Base-by-base conservation (phyloP, 441 rosid genomes). In the Erodium moschatum region DNA sequence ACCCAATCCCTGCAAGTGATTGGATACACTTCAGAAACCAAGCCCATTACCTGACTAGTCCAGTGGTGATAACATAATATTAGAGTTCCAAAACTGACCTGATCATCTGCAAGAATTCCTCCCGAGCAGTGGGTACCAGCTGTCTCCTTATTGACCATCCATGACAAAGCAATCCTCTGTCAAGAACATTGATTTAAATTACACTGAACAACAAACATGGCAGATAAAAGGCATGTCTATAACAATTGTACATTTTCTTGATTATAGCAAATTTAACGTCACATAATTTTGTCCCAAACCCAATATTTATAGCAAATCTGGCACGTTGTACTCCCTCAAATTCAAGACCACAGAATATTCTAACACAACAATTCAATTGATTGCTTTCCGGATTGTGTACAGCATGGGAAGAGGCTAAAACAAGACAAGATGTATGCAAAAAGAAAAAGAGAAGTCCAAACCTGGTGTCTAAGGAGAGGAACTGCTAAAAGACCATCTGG, bases 51-150 rank as follows among this genome's bases (percentile, higher is more conserved):
- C 68, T 31, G 8, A 10, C 15, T 44, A 27, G 20, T 29, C 20
- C 74, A 71, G 56, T 11, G 24, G 67, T 66, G 33, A 66, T 68
- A 63, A 72, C 70, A 79, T 20, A 21, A 2, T 21, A 60, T 46
- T 13, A 46, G 31, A 76, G 38, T 40, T 71, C 6, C 19, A 80
- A 65, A 68, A 72, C 54, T 58, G 42, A 90, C 98, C 97, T 93
- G 98, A 81, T 93, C 98, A 78, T 93, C 98, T 42, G 98, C 98
- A 72, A 93, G 96, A 74, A 93, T 93, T 79, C 98, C 98, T 73
- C 98, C 98, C 0, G 85, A 84, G 83, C 98, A 93, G 68, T 88
- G 79, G 18, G 73, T 5, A 74, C 88, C 77, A 6, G 80, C 79
- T 60, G 81, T 93, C 84, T 93, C 98, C 82, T 91, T 89, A 68